These are phyloP conservation scores for Fusarium stilboides DNA, from an alignment of 2,329 filamentous ascomycete species.

Conservation along the genomic window DNA sequence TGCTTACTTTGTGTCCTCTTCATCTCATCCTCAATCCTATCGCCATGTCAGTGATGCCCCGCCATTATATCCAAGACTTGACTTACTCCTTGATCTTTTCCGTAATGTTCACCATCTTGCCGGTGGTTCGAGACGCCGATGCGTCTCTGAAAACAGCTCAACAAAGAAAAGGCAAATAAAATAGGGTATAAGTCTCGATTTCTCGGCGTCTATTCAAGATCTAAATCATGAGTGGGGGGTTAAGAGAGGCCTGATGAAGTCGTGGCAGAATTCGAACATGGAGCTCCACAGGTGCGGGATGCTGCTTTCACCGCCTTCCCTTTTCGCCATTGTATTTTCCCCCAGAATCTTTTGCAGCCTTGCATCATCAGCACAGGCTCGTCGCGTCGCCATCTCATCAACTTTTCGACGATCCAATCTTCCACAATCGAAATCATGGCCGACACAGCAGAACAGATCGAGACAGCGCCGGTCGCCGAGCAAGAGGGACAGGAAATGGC, in stretches of 20 bases:
- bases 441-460: conserved; percentile 51
- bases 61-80: conserved; percentile 1
- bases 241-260: conserved; percentile 48
- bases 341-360: conserved; percentile 49
- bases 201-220: conserved; percentile 32
- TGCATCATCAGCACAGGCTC: conserved; percentile 45
- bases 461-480: conserved; percentile 45
- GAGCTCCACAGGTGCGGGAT: conserved; percentile 39
- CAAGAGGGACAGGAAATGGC: conserved; percentile 53
- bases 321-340: conserved; percentile 29
- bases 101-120: conserved; percentile 97
- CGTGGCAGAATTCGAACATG: conserved; percentile 46
- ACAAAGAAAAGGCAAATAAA: conserved; percentile 23
- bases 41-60: conserved; percentile 44
- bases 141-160: conserved; percentile 39
- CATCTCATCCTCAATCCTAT: conserved; percentile 99
- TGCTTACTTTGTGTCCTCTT: conserved; percentile 93
- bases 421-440: conserved; percentile 49
- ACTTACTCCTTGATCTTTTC: conserved; percentile 99
- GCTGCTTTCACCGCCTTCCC: conserved; percentile 51
- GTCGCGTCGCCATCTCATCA: conserved; percentile 45
- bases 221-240: conserved; percentile 51
- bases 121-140: conserved; percentile 46
- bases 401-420: conserved; percentile 19
- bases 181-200: conserved; percentile 29